Evolutionary conservation across 1,139 yeast species (phyloP), one percentile per base, ranked within the genome.

Genomic region (Kodamaea ohmeri): DNA sequence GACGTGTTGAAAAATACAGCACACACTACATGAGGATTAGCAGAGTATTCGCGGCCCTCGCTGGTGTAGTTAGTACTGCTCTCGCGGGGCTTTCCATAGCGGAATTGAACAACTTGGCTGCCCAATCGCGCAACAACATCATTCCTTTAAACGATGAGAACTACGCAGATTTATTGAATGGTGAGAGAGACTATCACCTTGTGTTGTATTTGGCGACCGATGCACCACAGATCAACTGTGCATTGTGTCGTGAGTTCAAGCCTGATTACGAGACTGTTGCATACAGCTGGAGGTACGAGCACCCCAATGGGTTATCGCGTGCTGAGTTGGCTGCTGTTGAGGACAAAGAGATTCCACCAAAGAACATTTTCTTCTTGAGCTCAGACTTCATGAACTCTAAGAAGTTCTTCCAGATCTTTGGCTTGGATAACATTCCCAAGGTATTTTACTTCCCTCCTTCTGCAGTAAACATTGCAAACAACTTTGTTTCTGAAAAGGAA

Each of bases 401-500:
- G 47, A 67, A 65, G 40, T 71, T 72, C 48, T 88, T 83, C 69
- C 71, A 67, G 53, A 58, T 58, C 33, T 67, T 81, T 56, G 67
- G 74, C 28, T 66, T 92, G 51, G 76, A 78, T 50, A 80, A 80
- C 44, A 95, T 92, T 27, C 98, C 98, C 25, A 82, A 85, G 54
- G 56, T 89, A 32, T 82, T 72, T 61, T 62, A 82, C 44, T 83
- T 80, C 58, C 63, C 72, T 3, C 88, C 94, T 15, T 71, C 80
- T n/a, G 59, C 69, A 33, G 52, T 32, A 36, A 56, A 47, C 42
- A 49, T 36, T 42, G 56, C 57, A 33, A 61, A 47, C 29, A 55
- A 53, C 46, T 75, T 47, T 50, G 45, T 53, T 22, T 51, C 56
- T 9, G 76, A 75, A 18, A 64, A 60, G 47, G 60, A 58, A 15